Conservation (phyloP, 345 rosid species). For the Citropsis articulata region DNA sequence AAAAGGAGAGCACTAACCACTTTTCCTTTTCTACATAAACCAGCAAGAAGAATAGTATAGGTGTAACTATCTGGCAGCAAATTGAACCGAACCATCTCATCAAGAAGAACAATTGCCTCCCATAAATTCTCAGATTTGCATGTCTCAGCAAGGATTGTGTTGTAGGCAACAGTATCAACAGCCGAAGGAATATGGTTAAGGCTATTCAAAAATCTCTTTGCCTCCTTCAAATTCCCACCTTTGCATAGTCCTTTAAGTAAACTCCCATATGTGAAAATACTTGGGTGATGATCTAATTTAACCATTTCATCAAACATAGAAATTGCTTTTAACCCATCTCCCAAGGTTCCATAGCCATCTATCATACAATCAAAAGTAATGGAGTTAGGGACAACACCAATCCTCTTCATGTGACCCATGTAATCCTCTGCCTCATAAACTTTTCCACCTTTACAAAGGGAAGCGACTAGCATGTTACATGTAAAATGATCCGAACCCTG, state of each 20-base stretch:
- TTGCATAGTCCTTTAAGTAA: conserved; percentile 82
- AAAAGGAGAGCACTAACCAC: conserved; percentile 63
- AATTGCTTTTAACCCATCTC: conserved; percentile 59
- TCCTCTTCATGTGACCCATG: conserved; percentile 51
- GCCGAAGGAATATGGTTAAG: conserved; percentile 55
- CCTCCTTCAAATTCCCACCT: conserved; percentile 62
- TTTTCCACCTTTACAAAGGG: conserved; percentile 72
- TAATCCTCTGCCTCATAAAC: conserved; percentile 60
- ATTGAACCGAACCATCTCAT: conserved; percentile 59
- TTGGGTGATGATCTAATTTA: conserved; percentile 58
- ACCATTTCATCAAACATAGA: conserved; percentile 79
- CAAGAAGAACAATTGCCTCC: conserved; percentile 59
- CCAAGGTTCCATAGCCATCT: conserved; percentile 54
- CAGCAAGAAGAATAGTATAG: conserved; percentile 60
- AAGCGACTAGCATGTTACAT: conserved; percentile 48
- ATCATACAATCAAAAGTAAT: conserved; percentile 67
- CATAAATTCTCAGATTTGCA: conserved; percentile 56
- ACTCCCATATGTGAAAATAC: conserved; percentile 66
- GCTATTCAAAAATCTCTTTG: conserved; percentile 50
- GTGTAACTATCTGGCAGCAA: conserved; percentile 67
- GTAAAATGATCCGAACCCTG: conserved; percentile 46
- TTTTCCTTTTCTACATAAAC: conserved; percentile 69
- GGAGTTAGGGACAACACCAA: conserved; percentile 43
- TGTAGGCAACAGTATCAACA: conserved; percentile 65
- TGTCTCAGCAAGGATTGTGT: conserved; percentile 58